Conservation (phyloP, 352 stramenopile genomes). For the Peronospora destructor region DNA sequence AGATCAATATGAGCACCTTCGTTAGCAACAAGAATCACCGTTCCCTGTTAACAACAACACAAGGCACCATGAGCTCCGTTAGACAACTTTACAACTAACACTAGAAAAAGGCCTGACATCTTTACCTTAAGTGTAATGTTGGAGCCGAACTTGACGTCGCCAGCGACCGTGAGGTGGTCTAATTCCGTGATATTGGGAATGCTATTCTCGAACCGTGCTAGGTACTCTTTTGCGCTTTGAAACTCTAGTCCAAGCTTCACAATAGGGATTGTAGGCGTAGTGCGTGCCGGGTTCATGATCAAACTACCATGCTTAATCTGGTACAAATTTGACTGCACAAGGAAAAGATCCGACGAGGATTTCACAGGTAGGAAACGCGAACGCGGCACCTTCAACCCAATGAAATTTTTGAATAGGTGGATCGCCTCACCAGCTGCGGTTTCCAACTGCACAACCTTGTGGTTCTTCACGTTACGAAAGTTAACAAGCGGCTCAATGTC, state of each 20-base stretch:
- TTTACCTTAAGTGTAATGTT: slow-evolving; percentile 88
- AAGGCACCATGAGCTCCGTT: background rate
- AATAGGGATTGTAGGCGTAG: slow-evolving; percentile 83
- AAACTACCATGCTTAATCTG: slow-evolving; percentile 89
- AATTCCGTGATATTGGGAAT: slow-evolving; percentile 91
- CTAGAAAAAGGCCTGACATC: background rate
- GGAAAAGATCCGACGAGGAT: slow-evolving; percentile 97
- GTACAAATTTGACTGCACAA: slow-evolving; percentile 91
- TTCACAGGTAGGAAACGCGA: slow-evolving; percentile 98
- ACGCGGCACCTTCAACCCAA: slow-evolving; percentile 93
- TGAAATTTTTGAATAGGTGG: slow-evolving; percentile 97
- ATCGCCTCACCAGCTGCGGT: slow-evolving; percentile 96
- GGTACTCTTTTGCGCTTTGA: slow-evolving; percentile 84
- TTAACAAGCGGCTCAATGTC: slow-evolving; percentile 94
- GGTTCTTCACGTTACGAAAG: slow-evolving; percentile 93
- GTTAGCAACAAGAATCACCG: slow-evolving; percentile 92
- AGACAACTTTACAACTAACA: background rate
- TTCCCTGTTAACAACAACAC: slow-evolving; percentile 54
- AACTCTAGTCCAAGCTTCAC: slow-evolving; percentile 92
- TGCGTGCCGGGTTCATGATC: slow-evolving; percentile 79
- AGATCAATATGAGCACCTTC: slow-evolving; percentile 91
- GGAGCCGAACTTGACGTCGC: slow-evolving; percentile 90
- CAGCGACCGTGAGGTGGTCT: slow-evolving; percentile 90
- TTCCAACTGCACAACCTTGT: slow-evolving; percentile 92
- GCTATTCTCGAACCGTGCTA: slow-evolving; percentile 75